Conservation (phyloP, 257 asterid species). For the Solanum gandarillasii region DNA sequence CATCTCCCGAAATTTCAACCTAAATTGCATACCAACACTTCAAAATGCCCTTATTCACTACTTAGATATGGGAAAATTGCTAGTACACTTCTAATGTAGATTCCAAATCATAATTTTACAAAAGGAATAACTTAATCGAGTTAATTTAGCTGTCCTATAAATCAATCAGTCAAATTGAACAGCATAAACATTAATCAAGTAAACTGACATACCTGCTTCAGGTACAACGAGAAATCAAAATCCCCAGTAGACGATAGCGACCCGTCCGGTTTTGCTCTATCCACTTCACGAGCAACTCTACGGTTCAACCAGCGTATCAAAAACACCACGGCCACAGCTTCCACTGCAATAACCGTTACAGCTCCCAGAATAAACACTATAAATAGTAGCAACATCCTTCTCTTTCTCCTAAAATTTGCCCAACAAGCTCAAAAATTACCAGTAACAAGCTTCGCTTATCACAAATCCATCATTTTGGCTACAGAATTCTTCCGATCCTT, state of each 20-base stretch:
- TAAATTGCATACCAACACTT: background rate
- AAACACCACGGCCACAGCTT: constrained; percentile 42
- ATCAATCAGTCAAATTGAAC: background rate
- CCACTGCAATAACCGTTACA: constrained; percentile 39
- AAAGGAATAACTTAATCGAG: background rate
- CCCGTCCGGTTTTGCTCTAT: constrained; percentile 8
- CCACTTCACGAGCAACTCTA: constrained; percentile 25
- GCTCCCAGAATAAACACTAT: constrained; percentile 60
- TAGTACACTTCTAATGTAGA: background rate
- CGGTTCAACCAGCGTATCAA: constrained; percentile 46
- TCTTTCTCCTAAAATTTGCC: background rate
- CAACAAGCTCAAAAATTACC: background rate
- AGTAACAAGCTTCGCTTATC: background rate
- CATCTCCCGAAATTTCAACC: background rate
- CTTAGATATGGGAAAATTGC: background rate
- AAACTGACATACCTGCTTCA: constrained; percentile 44
- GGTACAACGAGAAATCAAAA: constrained; percentile 29
- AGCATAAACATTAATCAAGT: background rate
- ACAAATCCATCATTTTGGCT: background rate
- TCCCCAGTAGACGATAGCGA: constrained; percentile 14
- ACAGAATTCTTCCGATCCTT: background rate
- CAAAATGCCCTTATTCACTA: background rate
- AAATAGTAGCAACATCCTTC: background rate
- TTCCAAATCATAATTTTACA: background rate
- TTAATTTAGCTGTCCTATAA: background rate